Base-by-base conservation (phyloP, 1,284 basidiomycete genomes). In the Naganishia sp. region DNA sequence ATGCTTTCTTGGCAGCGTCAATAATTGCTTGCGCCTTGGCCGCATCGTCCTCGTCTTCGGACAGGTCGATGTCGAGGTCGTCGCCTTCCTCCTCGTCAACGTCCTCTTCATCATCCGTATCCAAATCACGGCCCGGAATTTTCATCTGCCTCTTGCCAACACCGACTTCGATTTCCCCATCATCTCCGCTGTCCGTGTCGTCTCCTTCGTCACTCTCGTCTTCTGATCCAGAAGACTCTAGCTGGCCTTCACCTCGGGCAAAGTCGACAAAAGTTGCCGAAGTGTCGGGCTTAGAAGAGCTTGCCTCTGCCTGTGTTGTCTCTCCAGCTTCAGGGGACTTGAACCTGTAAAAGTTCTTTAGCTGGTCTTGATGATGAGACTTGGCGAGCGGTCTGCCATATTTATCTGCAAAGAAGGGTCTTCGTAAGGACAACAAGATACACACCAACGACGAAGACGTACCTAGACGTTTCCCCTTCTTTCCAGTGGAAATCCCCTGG, bases 201-300 rank as follows among this genome's bases (percentile, higher is more conserved):
- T 76, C 77, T 18, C 70, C 77, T 0, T 82, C 81, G 4, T 83
- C 83, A 1, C 85, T 84, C 67, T 88, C 89, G 69, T 89, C 88
- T 72, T 90, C 88, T 0, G 77, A 78, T 68, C 81, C 82, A 0
- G 93, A 95, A n/a, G 92, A 94, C 74, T 92, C 88, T 71, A 96
- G 84, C 10, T 90, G 80, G 9, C 88, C 87, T 73, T 88, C 88
- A 66, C 95, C 96, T 73, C 96, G 89, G 52, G 96, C 96, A 75
- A 90, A 92, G 79, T 99, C 96, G 23, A 84, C 72, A 54, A 74
- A 74, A 60, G 77, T 72, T 45, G 75, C 71, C 55, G 78, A 61
- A 25, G 67, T 44, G 9, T 70, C 61, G 0, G 65, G 68, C 13
- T 64, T 68, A 11, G 52, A 50, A n/a, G 59, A 64, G 54, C 70